Percentiles rank a stretch among this genome's conserved stretches.
phyloP scores from a whole-genome alignment of 176 grass and related monocot genomes.

The Ananas comosus region DNA sequence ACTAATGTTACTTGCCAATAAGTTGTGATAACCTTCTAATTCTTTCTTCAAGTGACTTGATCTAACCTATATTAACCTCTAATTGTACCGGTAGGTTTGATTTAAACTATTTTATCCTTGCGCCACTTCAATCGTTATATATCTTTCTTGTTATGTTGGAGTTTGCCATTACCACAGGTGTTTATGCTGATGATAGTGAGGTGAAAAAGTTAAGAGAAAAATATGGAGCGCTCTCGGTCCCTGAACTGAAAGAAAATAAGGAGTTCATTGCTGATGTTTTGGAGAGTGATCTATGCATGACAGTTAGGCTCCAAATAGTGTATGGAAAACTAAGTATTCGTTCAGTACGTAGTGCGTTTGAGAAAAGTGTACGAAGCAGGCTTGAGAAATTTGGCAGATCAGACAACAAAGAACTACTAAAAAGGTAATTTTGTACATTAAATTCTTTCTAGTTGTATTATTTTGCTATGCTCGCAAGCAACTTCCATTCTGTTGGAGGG shows the following conservation, averaged over 20 bases:
- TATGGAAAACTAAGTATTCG: constrained; percentile 61
- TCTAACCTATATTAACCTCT: background rate
- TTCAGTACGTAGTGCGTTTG: constrained; percentile 62
- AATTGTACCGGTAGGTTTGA: background rate
- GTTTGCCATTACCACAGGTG: constrained; percentile 33
- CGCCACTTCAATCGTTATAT: background rate
- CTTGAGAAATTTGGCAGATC: constrained; percentile 61
- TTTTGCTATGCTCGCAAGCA: constrained; percentile 3
- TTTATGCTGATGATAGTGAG: constrained; percentile 65
- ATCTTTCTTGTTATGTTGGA: background rate
- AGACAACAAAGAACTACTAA: constrained; percentile 65
- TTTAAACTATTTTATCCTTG: background rate
- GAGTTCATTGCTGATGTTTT: constrained; percentile 49
- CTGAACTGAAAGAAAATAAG: constrained; percentile 43
- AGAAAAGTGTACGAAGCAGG: constrained; percentile 65
- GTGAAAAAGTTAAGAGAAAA: constrained; percentile 46
- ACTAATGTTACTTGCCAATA: background rate
- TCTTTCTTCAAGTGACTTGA: background rate
- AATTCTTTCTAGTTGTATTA: constrained; percentile 2
- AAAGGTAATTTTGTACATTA: constrained; percentile 43
- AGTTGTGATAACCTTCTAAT: background rate
- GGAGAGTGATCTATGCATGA: constrained; percentile 56
- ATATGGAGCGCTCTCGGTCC: constrained; percentile 37
- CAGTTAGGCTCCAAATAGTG: constrained; percentile 81
- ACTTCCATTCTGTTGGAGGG: no score